Conservation (phyloP, 306 rosid species). For the Vigna reflexopilosa region DNA sequence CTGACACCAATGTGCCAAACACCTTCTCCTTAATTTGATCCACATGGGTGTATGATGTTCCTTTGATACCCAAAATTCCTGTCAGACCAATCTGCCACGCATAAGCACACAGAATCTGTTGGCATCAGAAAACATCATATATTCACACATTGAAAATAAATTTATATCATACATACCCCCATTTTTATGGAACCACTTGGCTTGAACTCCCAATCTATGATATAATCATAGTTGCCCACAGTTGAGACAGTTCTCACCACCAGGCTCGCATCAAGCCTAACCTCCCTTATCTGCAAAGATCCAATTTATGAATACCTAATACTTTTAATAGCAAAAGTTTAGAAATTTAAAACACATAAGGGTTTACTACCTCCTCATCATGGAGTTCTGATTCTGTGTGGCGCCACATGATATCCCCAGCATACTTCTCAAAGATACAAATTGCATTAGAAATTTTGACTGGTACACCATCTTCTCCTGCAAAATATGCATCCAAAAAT, state of each 20-base stretch:
- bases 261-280: conserved; percentile 55
- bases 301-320: not conserved
- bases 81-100: conserved; percentile 48
- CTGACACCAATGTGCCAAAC: conserved; percentile 51
- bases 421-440: conserved; percentile 58
- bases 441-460: conserved; percentile 51
- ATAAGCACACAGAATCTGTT: not conserved
- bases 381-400: conserved; percentile 50
- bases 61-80: conserved; percentile 41
- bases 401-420: conserved; percentile 66
- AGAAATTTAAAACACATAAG: not conserved
- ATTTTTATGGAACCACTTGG: conserved; percentile 67
- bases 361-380: not conserved
- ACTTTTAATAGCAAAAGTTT: not conserved
- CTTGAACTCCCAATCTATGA: conserved; percentile 67
- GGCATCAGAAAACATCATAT: too few species aligned
- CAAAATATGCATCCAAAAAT: conserved; percentile 53
- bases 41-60: conserved; percentile 37
- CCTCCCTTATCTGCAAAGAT: conserved; percentile 54
- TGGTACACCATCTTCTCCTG: conserved; percentile 42
- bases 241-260: conserved; percentile 60
- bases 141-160: too few species aligned
- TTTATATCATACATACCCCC: conserved; percentile 44
- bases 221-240: conserved; percentile 61
- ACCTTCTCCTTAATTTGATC: conserved; percentile 47